Evolutionary conservation across 225 moss, liverwort and hornwort species (phyloP), one percentile per base, ranked within the genome.

Genomic region (Pseudoscleropodium purum): DNA sequence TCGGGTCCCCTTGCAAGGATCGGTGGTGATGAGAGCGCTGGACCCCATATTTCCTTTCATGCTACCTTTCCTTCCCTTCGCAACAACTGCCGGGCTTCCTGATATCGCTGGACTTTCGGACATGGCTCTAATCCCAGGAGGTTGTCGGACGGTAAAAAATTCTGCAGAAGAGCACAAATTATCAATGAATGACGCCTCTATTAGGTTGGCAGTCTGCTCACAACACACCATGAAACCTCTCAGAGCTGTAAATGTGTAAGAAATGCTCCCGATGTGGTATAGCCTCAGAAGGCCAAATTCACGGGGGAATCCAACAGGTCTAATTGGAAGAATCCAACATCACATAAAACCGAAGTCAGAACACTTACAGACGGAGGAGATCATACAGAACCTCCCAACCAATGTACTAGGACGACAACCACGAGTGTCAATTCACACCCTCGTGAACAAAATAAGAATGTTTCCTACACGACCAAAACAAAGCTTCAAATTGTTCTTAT

Each of bases 1-100:
- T 79, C 99, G 91, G 64, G 99, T 99, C 66, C 99, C 99, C 64
- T 93, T 95, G 27, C 96, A 96, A 49, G 99, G 97, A 86, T 94
- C 96, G 47, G 95, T 94, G 80, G 91, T 93, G 87, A 98, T 94
- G n/a, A 95, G 90, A 39, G 59, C 65, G 49, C 65, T 87, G 33
- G 82, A 73, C 26, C 91, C 88, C 65, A 83, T 83, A 29, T 81
- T 93, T 54, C 89, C 91, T 85, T 57, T 91, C 62, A 81, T 63
- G 33, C 85, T 91, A 37, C 89, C 82, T 82, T 87, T 85, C 78
- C 41, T 89, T 65, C 84, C 92, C 86, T 81, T 81, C 15, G 68
- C 81, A 75, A 41, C 87, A 75, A 91, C 84, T 57, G 81, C 83
- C 65, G 79, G 73, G 75, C 69, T 89, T 84, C 74, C 88, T 65